A percentile compares a stretch with the other conserved stretches of the same genome.
Conservation (phyloP, 805 yeast genomes). For the Candida hispaniensis region DNA sequence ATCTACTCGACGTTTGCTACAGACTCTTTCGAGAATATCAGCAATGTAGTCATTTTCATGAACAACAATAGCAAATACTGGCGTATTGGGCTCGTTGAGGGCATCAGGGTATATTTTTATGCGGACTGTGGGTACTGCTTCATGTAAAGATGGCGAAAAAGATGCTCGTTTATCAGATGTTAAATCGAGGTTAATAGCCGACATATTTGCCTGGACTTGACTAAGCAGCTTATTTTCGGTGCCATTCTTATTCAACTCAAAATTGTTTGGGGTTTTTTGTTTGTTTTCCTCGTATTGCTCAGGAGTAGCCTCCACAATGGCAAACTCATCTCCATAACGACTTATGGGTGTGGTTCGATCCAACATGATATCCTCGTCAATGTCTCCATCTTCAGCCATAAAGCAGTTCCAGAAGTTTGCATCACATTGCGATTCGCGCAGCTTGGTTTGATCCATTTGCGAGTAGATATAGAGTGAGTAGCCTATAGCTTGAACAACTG, state of each 20-base stretch:
- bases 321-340: constrained; percentile 76
- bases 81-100: constrained; percentile 17
- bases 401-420: constrained; percentile 70
- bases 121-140: constrained; percentile 3
- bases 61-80: constrained; percentile 15
- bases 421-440: constrained; percentile 30
- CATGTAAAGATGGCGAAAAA: neutral
- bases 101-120: constrained; percentile 6
- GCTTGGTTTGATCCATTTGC: constrained; percentile 22
- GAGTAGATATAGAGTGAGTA: constrained; percentile 34
- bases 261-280: constrained; percentile 27
- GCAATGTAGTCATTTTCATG: constrained; percentile 20
- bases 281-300: constrained; percentile 29
- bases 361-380: constrained; percentile 75
- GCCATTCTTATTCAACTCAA: constrained; percentile 16
- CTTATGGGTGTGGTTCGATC: constrained; percentile 55
- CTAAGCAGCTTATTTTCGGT: constrained; percentile 4
- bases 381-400: constrained; percentile 88
- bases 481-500: constrained; percentile 48
- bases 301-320: constrained; percentile 47
- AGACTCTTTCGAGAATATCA: constrained; percentile 26
- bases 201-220: constrained; percentile 1
- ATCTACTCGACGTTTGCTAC: constrained; percentile 28
- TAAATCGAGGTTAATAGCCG: constrained; percentile 4
- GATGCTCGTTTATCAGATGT: too few relatives aligned